Base-by-base conservation (phyloP, 805 yeast genomes). In the Hanseniaspora valbyensis region DNA sequence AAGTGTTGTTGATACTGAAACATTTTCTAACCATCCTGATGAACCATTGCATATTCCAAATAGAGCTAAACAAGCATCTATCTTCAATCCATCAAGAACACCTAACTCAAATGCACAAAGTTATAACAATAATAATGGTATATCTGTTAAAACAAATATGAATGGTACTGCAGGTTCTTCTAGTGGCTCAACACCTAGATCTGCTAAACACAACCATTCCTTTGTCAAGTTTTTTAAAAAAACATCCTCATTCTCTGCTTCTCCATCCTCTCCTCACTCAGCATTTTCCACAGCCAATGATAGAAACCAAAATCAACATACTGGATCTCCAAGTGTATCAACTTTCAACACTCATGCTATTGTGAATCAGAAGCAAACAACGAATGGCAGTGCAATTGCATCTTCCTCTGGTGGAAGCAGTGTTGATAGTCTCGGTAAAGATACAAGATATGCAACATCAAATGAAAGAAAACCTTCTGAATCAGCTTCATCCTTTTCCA, bases 61-160 rank as follows among this genome's bases (percentile, higher is more conserved):
- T 48, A 56, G 66, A 52, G 59, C 66, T 41, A 59, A 67, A 57
- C 60, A 59, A 55, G 56, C 65, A 48, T 60, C 63, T 52, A 63
- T 63, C 51, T 66, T 61, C 53, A 62, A 58, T 26, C 58, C 65
- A 26, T 66, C 69, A n/a, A 60, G 66, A 55, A 65, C 62, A 54
- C 65, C 64, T 4, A 34, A 34, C 12, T 28, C 26, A n/a, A 41
- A 5, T 19, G 16, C 33, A 5, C 29, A 22, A 8, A 40, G 18
- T 33, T 6, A 6, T 33, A n/a, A 12, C 37, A 33, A 28, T 14
- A 40, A 33, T 12, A 42, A 26, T 12, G 25, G 13, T 29, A 28
- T 48, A 9, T 24, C 51, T 12, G 16, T 48, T 10, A 48, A 48
- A 19, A 40, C 51, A 18, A 30, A 28, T 14, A 4, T 13, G 5